A percentile compares a stretch with the other conserved stretches of the same genome.
phyloP scores from a whole-genome alignment of 805 yeast genomes.

The Metschnikowia continentalis region DNA sequence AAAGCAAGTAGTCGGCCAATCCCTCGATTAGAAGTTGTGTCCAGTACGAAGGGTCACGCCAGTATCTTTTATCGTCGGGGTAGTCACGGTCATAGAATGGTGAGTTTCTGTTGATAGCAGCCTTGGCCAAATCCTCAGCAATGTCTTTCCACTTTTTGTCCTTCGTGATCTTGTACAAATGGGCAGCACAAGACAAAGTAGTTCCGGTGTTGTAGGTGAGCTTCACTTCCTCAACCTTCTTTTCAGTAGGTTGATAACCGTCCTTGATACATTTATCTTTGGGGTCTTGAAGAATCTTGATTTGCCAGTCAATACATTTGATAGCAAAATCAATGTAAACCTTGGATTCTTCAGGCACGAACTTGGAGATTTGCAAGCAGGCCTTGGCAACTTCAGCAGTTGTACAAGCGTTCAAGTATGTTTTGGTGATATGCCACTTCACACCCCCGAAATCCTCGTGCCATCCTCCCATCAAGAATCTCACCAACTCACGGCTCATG shows the following conservation, averaged over 20 bases:
- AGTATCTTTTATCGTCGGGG: conserved; percentile 49
- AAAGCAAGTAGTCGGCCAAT: conserved; percentile 57
- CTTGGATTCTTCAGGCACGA: conserved; percentile 45
- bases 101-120: conserved; percentile 53
- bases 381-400: conserved; percentile 66
- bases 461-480: conserved; percentile 65
- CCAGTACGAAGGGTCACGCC: conserved; percentile 62
- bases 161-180: conserved; percentile 90
- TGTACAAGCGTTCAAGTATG: conserved; percentile 61
- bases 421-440: conserved; percentile 60
- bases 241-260: conserved; percentile 50
- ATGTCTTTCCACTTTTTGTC: conserved; percentile 78
- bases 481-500: conserved; percentile 52
- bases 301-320: conserved; percentile 55
- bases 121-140: conserved; percentile 49
- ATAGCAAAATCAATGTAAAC: conserved; percentile 56
- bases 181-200: conserved; percentile 59
- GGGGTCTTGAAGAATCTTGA: conserved; percentile 48
- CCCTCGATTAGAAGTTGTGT: conserved; percentile 65
- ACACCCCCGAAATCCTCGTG: conserved; percentile 57
- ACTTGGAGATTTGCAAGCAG: conserved; percentile 52
- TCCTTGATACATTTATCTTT: conserved; percentile 55
- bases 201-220: conserved; percentile 70
- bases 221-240: conserved; percentile 46
- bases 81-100: conserved; percentile 65